phyloP scores from a whole-genome alignment of 176 grass and related monocot genomes.

The Aegilops tauschii region DNA sequence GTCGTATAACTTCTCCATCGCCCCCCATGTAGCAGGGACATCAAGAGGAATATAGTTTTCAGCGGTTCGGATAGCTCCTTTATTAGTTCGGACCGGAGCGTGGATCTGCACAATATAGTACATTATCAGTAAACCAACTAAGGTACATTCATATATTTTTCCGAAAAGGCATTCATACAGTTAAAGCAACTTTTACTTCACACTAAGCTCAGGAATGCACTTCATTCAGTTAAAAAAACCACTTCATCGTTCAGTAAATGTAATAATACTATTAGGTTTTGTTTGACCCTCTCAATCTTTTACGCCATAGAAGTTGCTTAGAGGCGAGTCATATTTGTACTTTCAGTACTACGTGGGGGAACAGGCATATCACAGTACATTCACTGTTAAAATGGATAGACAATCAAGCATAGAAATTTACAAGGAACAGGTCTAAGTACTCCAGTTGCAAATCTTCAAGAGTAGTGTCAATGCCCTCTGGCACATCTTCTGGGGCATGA shows the following conservation, averaged over 20 bases:
- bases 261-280: neutral
- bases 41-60: slow-evolving; percentile 57
- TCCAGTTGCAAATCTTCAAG: slow-evolving; percentile 74
- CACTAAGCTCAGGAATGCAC: neutral
- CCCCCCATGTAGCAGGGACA: slow-evolving; percentile 61
- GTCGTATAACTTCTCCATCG: slow-evolving; percentile 71
- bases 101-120: slow-evolving; percentile 52
- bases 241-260: neutral
- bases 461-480: slow-evolving; percentile 50
- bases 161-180: neutral
- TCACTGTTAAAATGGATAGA: slow-evolving; percentile 20
- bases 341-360: neutral
- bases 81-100: slow-evolving; percentile 65
- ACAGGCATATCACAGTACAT: neutral
- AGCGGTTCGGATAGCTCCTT: slow-evolving; percentile 34
- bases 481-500: slow-evolving; percentile 77
- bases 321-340: neutral
- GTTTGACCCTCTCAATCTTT: neutral
- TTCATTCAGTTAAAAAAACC: too few relatives aligned
- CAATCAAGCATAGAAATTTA: slow-evolving; percentile 22
- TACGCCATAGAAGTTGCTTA: neutral
- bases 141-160: neutral
- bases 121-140: slow-evolving; percentile 15
- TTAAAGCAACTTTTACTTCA: neutral
- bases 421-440: slow-evolving; percentile 87